Conservation (phyloP, 2,329 filamentous ascomycete genomes). For the Aspergillus ochraceoroseus region DNA sequence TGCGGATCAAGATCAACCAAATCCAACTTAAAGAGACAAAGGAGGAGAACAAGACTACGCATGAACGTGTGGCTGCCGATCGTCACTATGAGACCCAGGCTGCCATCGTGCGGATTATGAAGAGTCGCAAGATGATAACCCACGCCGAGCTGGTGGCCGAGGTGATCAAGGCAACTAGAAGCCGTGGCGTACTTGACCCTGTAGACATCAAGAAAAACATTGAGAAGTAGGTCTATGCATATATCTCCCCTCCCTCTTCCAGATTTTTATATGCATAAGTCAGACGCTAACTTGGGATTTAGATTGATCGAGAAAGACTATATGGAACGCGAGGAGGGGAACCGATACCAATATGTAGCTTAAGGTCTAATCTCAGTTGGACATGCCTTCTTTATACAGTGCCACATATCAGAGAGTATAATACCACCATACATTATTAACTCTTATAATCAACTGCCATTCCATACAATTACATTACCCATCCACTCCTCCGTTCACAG, state of each 20-base stretch:
- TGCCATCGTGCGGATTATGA: constrained; percentile 95
- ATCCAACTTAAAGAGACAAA: constrained; percentile 95
- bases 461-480: no score
- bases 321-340: constrained; percentile 69
- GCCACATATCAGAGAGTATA: not conserved
- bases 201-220: constrained; percentile 94
- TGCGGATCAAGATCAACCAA: constrained; percentile 96
- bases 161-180: constrained; percentile 86
- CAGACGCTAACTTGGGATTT: constrained; percentile 9
- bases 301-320: constrained; percentile 93
- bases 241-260: not conserved
- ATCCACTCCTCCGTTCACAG: no score
- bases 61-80: constrained; percentile 82
- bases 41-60: constrained; percentile 89
- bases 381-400: not conserved
- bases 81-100: constrained; percentile 95
- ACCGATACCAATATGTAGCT: constrained; percentile 66
- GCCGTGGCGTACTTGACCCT: constrained; percentile 76
- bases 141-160: constrained; percentile 86
- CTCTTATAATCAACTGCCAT: no score
- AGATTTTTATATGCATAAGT: not conserved
- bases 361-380: constrained; percentile 32
- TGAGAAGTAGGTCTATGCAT: constrained; percentile 63
- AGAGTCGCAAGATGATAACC: constrained; percentile 79
- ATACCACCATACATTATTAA: no score